A percentile compares a stretch with the other conserved stretches of the same genome.
Conservation (phyloP, 805 yeast genomes). For the Kuraishia cidri region DNA sequence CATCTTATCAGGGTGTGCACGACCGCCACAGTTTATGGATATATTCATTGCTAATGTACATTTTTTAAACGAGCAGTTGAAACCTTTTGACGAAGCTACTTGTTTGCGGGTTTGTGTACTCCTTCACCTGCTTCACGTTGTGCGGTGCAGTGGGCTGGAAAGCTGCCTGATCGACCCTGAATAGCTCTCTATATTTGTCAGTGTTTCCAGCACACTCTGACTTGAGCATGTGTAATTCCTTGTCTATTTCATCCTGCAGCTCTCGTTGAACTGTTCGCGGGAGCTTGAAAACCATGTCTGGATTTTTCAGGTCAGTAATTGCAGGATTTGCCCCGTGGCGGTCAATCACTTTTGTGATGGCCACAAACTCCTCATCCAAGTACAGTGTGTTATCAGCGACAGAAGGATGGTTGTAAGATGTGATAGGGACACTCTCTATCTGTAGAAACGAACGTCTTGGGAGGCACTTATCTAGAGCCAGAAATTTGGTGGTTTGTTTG, state of each 20-base stretch:
- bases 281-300: neutral
- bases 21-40: no score
- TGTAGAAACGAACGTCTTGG: slow-evolving; percentile 56
- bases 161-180: slow-evolving; percentile 1
- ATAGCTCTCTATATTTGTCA: no score
- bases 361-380: slow-evolving; percentile 23
- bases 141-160: slow-evolving; percentile 6
- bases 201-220: no score
- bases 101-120: slow-evolving; percentile 19
- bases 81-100: slow-evolving; percentile 9
- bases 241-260: no score
- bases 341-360: slow-evolving; percentile 12
- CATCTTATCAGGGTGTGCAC: no score
- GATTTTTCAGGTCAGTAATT: slow-evolving; percentile 1
- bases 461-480: slow-evolving; percentile 82
- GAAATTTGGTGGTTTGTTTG: slow-evolving; percentile 34
- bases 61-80: no score
- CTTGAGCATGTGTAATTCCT: no score
- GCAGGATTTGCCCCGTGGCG: neutral
- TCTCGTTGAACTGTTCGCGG: no score
- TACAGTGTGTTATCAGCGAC: slow-evolving; percentile 10
- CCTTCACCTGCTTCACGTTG: slow-evolving; percentile 6
- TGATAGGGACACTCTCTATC: slow-evolving; percentile 30
- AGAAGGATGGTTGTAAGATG: slow-evolving; percentile 11
- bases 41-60: no score